A percentile compares a stretch with the other conserved stretches of the same genome.
Evolutionary conservation across 2,329 filamentous ascomycete species (phyloP).

Genomic region (Colletotrichum sp.): DNA sequence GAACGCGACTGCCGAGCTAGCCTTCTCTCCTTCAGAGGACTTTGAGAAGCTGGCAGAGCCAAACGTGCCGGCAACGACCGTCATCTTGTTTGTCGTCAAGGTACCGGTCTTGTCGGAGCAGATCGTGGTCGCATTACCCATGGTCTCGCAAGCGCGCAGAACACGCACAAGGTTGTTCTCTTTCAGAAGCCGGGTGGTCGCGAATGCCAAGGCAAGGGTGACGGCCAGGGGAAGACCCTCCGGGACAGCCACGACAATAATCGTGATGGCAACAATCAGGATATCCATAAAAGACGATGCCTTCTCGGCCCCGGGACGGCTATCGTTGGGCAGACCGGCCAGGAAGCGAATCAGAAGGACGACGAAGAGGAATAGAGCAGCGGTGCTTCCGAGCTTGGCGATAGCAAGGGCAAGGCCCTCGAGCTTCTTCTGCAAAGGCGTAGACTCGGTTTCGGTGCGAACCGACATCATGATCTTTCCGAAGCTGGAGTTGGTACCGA

Average conservation of each 20-base stretch:
- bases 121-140: conserved; percentile 76
- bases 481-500: conserved; percentile 60
- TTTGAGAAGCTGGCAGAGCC: conserved; percentile 49
- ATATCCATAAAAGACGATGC: conserved; percentile 64
- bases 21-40: conserved; percentile 28
- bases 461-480: conserved; percentile 63
- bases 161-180: conserved; percentile 74
- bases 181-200: conserved; percentile 72
- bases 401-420: conserved; percentile 48
- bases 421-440: conserved; percentile 61
- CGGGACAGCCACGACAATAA: conserved; percentile 71
- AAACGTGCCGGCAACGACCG: conserved; percentile 72
- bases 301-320: conserved; percentile 58
- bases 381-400: conserved; percentile 60
- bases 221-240: conserved; percentile 72
- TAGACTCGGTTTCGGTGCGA: conserved; percentile 54
- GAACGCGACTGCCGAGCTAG: conserved; percentile 25
- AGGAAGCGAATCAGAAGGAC: conserved; percentile 82
- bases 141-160: conserved; percentile 72
- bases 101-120: conserved; percentile 80
- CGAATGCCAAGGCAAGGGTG: conserved; percentile 71
- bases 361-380: conserved; percentile 76
- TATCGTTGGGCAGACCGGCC: conserved; percentile 61
- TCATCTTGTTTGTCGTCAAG: conserved; percentile 73
- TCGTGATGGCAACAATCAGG: conserved; percentile 69